Evolutionary conservation across 2,329 filamentous ascomycete species (phyloP).

Genomic region (Penicillium hordei): DNA sequence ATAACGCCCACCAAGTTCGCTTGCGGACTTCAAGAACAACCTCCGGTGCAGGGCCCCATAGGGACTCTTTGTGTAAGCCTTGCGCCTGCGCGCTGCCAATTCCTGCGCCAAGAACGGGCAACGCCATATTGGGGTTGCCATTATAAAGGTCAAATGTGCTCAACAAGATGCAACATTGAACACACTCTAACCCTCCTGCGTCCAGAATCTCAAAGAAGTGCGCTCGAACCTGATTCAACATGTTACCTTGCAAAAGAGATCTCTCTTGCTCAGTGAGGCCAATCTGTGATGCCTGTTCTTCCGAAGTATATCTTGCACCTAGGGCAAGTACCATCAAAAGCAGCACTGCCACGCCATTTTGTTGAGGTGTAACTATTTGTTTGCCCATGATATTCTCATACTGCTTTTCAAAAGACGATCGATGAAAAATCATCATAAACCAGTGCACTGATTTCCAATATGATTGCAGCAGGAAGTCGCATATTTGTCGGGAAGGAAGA

Average conservation of each 20-base stretch:
- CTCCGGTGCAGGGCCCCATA: not conserved
- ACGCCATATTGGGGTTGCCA: not conserved
- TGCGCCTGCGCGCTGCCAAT: not conserved
- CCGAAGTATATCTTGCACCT: not conserved
- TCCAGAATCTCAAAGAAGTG: not conserved
- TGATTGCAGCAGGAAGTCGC: not conserved
- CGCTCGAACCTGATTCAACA: not conserved
- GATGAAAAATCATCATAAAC: not conserved
- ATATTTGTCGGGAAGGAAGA: not conserved
- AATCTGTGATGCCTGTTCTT: not conserved
- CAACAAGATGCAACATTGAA: not conserved
- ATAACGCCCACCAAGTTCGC: not conserved
- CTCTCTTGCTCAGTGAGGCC: not conserved
- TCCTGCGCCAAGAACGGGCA: not conserved
- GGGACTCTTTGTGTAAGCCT: not conserved
- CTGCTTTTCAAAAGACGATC: not conserved
- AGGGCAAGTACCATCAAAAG: not conserved
- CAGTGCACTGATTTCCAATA: not conserved
- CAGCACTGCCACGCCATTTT: not conserved
- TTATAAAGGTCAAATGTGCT: not conserved
- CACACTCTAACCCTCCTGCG: not conserved
- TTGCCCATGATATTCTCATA: not conserved
- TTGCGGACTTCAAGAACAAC: not conserved
- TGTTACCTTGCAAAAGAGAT: not conserved
- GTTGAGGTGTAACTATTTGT: not conserved